Evolutionary conservation across 2,329 filamentous ascomycete species (phyloP), one percentile per base, ranked within the genome.

Genomic region (Paecilomyces sp.): DNA sequence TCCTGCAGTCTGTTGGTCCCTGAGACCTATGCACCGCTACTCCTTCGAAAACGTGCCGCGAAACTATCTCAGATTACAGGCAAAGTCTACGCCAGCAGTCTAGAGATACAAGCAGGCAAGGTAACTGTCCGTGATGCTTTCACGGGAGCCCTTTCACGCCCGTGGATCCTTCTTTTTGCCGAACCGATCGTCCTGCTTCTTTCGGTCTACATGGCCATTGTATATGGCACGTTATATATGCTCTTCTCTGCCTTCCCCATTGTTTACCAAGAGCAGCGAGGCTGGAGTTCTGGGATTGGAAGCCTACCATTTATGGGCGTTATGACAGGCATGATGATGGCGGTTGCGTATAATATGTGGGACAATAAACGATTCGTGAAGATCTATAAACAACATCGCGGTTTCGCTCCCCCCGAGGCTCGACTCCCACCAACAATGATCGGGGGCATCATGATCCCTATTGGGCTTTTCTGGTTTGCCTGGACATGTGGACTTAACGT

Each of bases 391-490:
- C 70, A 74, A n/a, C 63, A 79, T 18, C 72, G 74, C 6, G 84
- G 84, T 15, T 80, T 83, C 58, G 83, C 83, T 13, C 79, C 83
- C 22, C 83, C 84, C 0, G 83, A 85, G 71, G 80, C 79, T 34
- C 79, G 78, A 47, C 64, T 82, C 1, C 77, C 79, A 3, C 75
- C 77, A 24, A 73, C 71, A 41, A 79, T 80, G 47, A 61, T 78
- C 3, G 77, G 77, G 24, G 73, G 73, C 62, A 74, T 81, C 30
- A 69, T 72, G 12, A 72, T 85, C 55, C 82, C 83, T 0, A 70
- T 83, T 54, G 77, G 80, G 9, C 72, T 83, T 7, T 82, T 83
- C 68, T 81, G 79, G 78, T 80, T 83, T 56, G 81, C 80, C 1
- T 84, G 81, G 81, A 82, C 81, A 0, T 79, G 80, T 55, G 77